Evolutionary conservation across 306 rosid species (phyloP), one percentile per base, ranked within the genome.

Genomic region (Ochetophila trinervis): DNA sequence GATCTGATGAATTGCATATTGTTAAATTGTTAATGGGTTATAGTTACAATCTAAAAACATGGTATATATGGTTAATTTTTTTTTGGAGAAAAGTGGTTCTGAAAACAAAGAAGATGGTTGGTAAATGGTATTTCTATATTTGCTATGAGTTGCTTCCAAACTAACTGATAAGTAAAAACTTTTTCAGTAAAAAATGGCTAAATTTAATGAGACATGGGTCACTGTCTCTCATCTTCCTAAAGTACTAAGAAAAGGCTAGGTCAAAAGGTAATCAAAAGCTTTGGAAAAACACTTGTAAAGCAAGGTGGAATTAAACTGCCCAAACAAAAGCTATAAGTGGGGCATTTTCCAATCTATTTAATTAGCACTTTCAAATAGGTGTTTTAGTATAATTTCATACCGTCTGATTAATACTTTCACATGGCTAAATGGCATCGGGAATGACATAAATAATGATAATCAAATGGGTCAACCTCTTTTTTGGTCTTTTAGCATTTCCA

Each of bases 341-440:
- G 84, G 62, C 84, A 76, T 53, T 34, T 56, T 27, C 32, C 32
- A 27, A 67, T 67, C 67, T 68, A 67, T 72, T 81, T 71, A 71
- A 67, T 69, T 72, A 68, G 47, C 67, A 79, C 70, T 72, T 78
- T 67, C 66, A 24, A 36, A 71, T 47, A 55, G 65, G n/a, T n/a
- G 24, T 4, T 66, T 72, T 72, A 59, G 19, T 20, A 63, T 60
- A 15, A 50, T 60, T 54, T 27, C 57, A 60, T 24, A 12, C 63
- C 71, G 63, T 42, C 75, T 82, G 72, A 78, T 72, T 83, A 54
- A 20, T 66, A 71, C 55, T 72, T 74, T 68, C 78, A 74, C 78
- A 69, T 84, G 93, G 75, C 77, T 79, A 84, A 67, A 68, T 63
- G 71, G 68, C 95, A 81, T 89, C 74, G 93, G 93, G 88, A 85